These are phyloP conservation scores for Thinopyrum obtusiflorum DNA, from an alignment of 202 grass and related monocot genomes.

Conservation along the genomic window DNA sequence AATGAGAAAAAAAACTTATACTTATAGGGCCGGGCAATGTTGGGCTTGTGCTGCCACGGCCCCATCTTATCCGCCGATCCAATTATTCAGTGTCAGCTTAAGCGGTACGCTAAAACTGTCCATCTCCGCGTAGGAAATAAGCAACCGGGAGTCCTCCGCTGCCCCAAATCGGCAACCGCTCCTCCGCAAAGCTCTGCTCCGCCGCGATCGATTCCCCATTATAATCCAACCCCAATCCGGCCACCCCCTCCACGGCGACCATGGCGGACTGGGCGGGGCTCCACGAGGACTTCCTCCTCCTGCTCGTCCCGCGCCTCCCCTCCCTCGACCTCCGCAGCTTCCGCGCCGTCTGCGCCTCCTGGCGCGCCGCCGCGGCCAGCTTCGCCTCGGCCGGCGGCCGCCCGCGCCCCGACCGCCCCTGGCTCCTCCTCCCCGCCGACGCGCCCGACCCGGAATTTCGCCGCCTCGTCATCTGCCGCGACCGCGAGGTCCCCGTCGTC, in stretches of 20 bases:
- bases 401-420: conserved; percentile 38
- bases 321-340: conserved; percentile 45
- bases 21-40: background rate
- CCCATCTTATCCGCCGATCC: background rate
- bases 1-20: too few relatives aligned
- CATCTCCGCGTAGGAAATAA: conserved; percentile 27
- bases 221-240: background rate
- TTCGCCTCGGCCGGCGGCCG: conserved; percentile 24
- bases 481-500: conserved; percentile 46
- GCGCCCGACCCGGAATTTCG: background rate
- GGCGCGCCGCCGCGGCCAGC: conserved; percentile 24
- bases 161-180: conserved; percentile 32
- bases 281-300: conserved; percentile 45
- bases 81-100: conserved; percentile 15
- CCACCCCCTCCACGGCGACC: background rate
- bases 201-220: conserved; percentile 7
- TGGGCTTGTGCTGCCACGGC: background rate
- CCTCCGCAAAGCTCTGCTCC: conserved; percentile 18
- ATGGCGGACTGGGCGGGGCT: conserved; percentile 43
- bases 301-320: conserved; percentile 35
- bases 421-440: conserved; percentile 37
- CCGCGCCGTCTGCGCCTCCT: conserved; percentile 44
- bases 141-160: background rate
- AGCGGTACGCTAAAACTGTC: conserved; percentile 12
- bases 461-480: conserved; percentile 10